Evolutionary conservation across 164 flowering plant species (phyloP).

Genomic region (Vitis rotundifolia): DNA sequence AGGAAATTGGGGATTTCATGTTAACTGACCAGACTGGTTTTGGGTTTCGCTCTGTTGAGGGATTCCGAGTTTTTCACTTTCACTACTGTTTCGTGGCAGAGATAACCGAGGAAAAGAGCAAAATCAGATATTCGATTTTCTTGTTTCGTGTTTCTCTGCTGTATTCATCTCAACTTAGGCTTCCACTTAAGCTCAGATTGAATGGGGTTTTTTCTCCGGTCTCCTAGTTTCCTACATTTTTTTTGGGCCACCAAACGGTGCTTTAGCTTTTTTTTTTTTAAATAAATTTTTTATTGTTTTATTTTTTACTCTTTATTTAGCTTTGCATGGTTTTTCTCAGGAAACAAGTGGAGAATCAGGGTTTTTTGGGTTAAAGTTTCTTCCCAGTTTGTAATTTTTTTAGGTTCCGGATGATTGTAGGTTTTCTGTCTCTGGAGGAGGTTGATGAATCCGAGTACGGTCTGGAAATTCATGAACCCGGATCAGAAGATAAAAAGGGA

Average conservation of each 20-base stretch:
- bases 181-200: too few species aligned
- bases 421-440: slow-evolving; percentile 88
- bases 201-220: too few species aligned
- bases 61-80: too few species aligned
- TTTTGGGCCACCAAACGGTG: neutral
- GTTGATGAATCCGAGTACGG: slow-evolving; percentile 73
- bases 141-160: too few species aligned
- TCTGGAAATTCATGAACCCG: slow-evolving; percentile 33
- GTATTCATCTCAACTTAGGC: too few species aligned
- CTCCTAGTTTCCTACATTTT: too few species aligned
- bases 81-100: neutral
- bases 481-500: slow-evolving; percentile 2
- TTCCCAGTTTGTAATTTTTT: neutral
- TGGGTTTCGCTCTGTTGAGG: too few species aligned
- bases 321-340: neutral
- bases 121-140: too few species aligned
- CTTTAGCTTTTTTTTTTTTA: neutral
- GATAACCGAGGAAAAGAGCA: neutral
- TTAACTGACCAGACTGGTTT: too few species aligned
- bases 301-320: too few species aligned
- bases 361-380: neutral
- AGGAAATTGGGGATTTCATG: too few species aligned
- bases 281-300: neutral
- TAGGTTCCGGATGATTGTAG: slow-evolving; percentile 30
- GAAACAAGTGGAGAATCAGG: neutral